Percentiles rank a stretch among this genome's conserved stretches.
phyloP scores from a whole-genome alignment of 179 eudicot species.

The Silene noctiflora region DNA sequence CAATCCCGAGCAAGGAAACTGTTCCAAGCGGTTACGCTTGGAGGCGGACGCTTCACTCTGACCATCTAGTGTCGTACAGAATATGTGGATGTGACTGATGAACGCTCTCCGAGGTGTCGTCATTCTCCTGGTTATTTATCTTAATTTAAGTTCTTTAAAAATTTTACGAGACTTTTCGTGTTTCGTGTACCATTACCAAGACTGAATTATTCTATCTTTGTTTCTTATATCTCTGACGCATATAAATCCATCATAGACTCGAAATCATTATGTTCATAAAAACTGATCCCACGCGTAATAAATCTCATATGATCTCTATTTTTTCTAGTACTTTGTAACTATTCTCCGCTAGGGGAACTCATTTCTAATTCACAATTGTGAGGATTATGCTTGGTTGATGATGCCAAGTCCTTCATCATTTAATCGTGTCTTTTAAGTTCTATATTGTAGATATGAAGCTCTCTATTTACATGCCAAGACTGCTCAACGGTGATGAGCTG shows the following conservation, averaged over 20 bases:
- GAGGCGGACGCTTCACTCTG: conserved; percentile 63
- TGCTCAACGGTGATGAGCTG: too few relatives aligned
- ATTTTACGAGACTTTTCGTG: conserved; percentile 31
- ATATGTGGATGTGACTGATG: conserved; percentile 20
- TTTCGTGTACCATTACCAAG: conserved; percentile 34
- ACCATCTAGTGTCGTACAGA: conserved; percentile 28
- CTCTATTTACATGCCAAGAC: too few relatives aligned
- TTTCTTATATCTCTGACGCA: neutral
- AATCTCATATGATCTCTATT: neutral
- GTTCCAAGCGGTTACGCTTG: conserved; percentile 72
- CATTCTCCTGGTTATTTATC: conserved; percentile 22
- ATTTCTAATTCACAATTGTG: too few relatives aligned
- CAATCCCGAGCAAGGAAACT: conserved; percentile 58
- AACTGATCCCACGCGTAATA: conserved; percentile 1
- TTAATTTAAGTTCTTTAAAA: conserved; percentile 22
- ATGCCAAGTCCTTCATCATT: too few relatives aligned
- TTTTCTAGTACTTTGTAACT: too few relatives aligned
- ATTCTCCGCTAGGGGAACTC: too few relatives aligned
- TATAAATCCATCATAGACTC: conserved; percentile 28
- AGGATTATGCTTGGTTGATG: too few relatives aligned
- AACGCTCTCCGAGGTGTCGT: conserved; percentile 10
- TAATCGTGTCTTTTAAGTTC: too few relatives aligned
- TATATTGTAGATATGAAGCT: too few relatives aligned
- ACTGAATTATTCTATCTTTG: conserved; percentile 19
- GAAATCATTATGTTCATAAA: conserved; percentile 24